Conservation (phyloP, 768 basidiomycete species). For the Podaxis sp. region DNA sequence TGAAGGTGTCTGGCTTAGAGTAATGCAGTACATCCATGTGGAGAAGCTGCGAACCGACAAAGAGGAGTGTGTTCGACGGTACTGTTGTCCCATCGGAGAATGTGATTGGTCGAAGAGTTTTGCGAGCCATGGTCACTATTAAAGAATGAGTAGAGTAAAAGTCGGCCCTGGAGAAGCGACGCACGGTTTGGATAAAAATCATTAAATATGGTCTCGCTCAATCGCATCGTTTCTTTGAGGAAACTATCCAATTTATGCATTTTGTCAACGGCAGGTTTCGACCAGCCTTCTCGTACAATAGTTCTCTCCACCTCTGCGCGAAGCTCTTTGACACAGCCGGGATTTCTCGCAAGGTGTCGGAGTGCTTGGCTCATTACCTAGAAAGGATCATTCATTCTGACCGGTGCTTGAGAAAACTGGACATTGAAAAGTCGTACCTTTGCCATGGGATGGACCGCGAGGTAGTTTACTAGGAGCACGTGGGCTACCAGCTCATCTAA, state of each 20-base stretch:
- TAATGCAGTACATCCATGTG: slow-evolving; percentile 1
- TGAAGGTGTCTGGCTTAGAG: not conserved
- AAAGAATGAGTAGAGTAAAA: not conserved
- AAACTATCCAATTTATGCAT: slow-evolving; percentile 49
- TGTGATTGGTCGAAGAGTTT: slow-evolving; percentile 7
- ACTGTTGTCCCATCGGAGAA: slow-evolving; percentile 14
- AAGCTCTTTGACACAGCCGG: slow-evolving; percentile 29
- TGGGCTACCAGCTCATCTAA: slow-evolving; percentile 7
- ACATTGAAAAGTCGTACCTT: slow-evolving; percentile 23
- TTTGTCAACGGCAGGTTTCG: slow-evolving; percentile 28
- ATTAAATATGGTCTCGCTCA: slow-evolving; percentile 27
- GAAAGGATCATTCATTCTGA: not conserved
- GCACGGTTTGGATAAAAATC: slow-evolving; percentile 8
- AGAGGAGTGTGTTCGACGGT: slow-evolving; percentile 4
- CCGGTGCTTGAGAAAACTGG: slow-evolving; percentile 9
- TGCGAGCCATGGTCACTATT: slow-evolving; percentile 11
- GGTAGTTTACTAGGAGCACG: slow-evolving; percentile 7
- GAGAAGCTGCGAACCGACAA: slow-evolving; percentile 11
- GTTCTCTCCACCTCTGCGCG: slow-evolving; percentile 34
- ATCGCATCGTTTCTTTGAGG: slow-evolving; percentile 41
- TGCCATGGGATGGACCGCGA: slow-evolving; percentile 16
- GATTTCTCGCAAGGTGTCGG: slow-evolving; percentile 31
- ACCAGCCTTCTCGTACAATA: slow-evolving; percentile 30
- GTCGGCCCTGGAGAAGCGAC: not conserved
- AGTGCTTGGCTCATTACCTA: slow-evolving; percentile 35